A percentile compares a stretch with the other conserved stretches of the same genome.
Conservation (phyloP, 208 protist species). For the Spongospora subterranea region DNA sequence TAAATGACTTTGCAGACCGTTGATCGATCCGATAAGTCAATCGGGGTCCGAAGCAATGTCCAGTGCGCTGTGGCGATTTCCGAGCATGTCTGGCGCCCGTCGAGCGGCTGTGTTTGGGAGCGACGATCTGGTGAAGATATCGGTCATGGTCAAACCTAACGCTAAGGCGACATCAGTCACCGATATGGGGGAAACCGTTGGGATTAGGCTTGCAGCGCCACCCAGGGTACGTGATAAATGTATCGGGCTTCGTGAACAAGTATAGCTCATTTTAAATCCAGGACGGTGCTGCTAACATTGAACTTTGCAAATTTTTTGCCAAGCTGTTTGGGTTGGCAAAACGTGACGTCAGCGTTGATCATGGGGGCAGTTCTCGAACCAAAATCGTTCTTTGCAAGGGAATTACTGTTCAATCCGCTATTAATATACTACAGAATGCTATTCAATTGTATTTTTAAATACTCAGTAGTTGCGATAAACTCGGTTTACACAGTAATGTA, state of each 20-base stretch:
- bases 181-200: constrained; percentile 24
- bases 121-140: constrained; percentile 8
- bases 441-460: neutral
- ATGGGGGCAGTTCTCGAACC: neutral
- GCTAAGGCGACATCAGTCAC: neutral
- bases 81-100: too few species aligned
- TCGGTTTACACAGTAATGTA: too few species aligned
- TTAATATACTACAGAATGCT: neutral
- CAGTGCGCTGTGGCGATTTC: too few species aligned
- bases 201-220: neutral
- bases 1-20: too few species aligned
- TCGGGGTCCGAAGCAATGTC: too few species aligned
- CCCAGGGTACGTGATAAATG: neutral
- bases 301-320: neutral
- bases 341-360: constrained; percentile 3
- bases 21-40: too few species aligned
- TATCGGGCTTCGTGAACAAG: neutral
- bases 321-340: neutral
- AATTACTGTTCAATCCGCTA: neutral
- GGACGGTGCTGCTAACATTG: constrained; percentile 4
- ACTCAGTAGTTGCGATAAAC: too few species aligned
- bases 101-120: neutral
- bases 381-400: constrained; percentile 51
- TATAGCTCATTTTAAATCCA: neutral
- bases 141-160: constrained; percentile 41